Base-by-base conservation (phyloP, 108 stramenopile genomes). In the Nitzschia putrida region DNA sequence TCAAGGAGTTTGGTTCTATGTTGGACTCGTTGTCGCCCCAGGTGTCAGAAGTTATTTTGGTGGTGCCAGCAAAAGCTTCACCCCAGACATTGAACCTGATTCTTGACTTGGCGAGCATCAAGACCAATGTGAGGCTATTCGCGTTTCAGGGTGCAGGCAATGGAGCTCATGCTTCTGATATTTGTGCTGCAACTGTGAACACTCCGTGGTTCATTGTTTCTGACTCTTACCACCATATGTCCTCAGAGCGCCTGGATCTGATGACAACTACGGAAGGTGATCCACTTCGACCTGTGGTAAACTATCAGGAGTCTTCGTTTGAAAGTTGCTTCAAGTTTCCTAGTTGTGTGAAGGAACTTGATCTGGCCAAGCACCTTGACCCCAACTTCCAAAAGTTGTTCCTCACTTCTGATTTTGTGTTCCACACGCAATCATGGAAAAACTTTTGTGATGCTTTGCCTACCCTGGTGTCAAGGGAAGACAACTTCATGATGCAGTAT, bases 131-230 rank as follows among this genome's bases (percentile, higher is more conserved):
- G 29, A 34, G 29, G 29, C 29, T 34, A 4, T 34, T 34, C 29
- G 29, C 3, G 29, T 34, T 34, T 34, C 29, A 34, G 29, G 29
- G 29, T 1, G 29, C 29, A 34, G 29, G 23, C 3, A 50, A 13
- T 47, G 60, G 67, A 22, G 78, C 85, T 11, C 81, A 83, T 69
- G 78, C 72, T 49, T 79, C 85, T 74, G 88, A 88, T 57, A 60
- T 88, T 5, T 88, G 88, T 44, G 81, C 82, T 13, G 88, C 83
- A 16, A 73, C 76, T 21, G 71, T 88, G 16, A 66, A 74, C 39
- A 88, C 84, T 3, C 73, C 77, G 1, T 88, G 88, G 88, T 86
- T 88, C 66, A 86, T 85, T 81, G 76, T 84, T 2, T 84, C 88
- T 10, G 84, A 86, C 72, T 86, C 85, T 0, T 88, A 82, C 47